Evolutionary conservation across 768 basidiomycete species (phyloP).

Genomic region (Leucosporidium yakuticum): DNA sequence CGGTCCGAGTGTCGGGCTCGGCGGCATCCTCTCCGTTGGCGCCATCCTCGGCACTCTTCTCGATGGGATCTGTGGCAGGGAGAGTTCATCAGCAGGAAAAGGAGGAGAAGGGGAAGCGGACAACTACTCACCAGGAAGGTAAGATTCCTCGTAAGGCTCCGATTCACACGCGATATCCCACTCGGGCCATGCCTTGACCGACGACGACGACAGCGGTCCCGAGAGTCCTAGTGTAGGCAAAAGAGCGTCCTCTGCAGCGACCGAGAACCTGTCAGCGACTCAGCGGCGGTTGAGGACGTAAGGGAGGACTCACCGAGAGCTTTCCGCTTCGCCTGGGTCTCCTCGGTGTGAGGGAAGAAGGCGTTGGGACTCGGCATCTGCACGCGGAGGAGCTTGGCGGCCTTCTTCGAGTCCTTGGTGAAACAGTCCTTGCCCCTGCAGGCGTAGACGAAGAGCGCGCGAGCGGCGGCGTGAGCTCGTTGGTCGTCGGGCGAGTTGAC

Average conservation of each 20-base stretch:
- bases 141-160: conserved; percentile 33
- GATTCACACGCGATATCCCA: conserved; percentile 24
- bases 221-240: not conserved
- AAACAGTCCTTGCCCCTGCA: conserved; percentile 23
- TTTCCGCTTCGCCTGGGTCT: conserved; percentile 3
- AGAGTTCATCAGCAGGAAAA: too few relatives aligned
- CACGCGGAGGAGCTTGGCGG: conserved; percentile 15
- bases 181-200: conserved; percentile 9
- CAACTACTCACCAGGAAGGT: conserved; percentile 13
- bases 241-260: not conserved
- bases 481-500: conserved; percentile 36
- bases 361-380: conserved; percentile 30
- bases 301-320: conserved; percentile 11
- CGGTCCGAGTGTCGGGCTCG: conserved; percentile 29
- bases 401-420: conserved; percentile 1
- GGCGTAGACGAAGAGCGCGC: conserved; percentile 35
- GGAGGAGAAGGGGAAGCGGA: too few relatives aligned
- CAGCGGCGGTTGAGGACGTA: not conserved
- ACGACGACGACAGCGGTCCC: not conserved
- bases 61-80: not conserved
- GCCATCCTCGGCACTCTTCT: conserved; percentile 12
- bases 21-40: conserved; percentile 24
- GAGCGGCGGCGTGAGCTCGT: conserved; percentile 29
- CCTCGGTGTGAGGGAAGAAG: conserved; percentile 29
- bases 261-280: not conserved